Conservation (phyloP, 108 stramenopile species). For the Cyclotella kingstonii region DNA sequence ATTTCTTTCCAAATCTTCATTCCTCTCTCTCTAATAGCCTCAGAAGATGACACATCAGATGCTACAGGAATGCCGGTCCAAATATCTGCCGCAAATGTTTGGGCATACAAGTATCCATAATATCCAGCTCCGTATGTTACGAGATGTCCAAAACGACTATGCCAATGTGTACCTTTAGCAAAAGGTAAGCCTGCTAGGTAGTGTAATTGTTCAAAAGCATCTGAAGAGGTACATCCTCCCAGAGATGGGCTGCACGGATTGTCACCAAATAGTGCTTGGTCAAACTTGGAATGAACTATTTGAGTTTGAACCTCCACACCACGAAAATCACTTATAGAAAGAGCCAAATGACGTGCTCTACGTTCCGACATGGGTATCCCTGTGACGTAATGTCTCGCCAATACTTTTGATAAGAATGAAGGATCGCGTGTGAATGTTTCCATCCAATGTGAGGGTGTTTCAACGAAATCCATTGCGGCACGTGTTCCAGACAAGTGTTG, state of each 20-base stretch:
- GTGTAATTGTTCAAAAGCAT: slow-evolving; percentile 64
- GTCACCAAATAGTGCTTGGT: slow-evolving; percentile 78
- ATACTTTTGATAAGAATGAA: slow-evolving; percentile 46
- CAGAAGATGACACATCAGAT: slow-evolving; percentile 21
- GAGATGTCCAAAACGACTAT: slow-evolving; percentile 79
- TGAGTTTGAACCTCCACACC: slow-evolving; percentile 79
- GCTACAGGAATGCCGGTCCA: slow-evolving; percentile 57
- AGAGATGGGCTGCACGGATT: slow-evolving; percentile 35
- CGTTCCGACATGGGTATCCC: slow-evolving; percentile 64
- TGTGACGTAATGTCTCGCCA: slow-evolving; percentile 56
- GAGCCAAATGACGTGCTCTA: slow-evolving; percentile 42
- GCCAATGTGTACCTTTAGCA: slow-evolving; percentile 81
- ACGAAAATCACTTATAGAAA: slow-evolving; percentile 65
- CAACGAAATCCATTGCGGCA: slow-evolving; percentile 90
- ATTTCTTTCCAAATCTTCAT: slow-evolving; percentile 76
- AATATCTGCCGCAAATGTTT: slow-evolving; percentile 81
- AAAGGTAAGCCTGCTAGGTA: slow-evolving; percentile 55
- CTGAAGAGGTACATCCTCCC: slow-evolving; percentile 48
- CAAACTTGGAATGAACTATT: slow-evolving; percentile 73
- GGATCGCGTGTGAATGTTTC: slow-evolving; percentile 80
- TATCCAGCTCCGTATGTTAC: slow-evolving; percentile 88
- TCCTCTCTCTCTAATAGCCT: slow-evolving; percentile 37
- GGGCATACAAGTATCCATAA: slow-evolving; percentile 84
- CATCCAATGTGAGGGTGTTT: slow-evolving; percentile 82
- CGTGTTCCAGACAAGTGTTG: slow-evolving; percentile 96